Evolutionary conservation across 176 grass and related monocot genomes (phyloP).

Genomic region (Avena insularis): DNA sequence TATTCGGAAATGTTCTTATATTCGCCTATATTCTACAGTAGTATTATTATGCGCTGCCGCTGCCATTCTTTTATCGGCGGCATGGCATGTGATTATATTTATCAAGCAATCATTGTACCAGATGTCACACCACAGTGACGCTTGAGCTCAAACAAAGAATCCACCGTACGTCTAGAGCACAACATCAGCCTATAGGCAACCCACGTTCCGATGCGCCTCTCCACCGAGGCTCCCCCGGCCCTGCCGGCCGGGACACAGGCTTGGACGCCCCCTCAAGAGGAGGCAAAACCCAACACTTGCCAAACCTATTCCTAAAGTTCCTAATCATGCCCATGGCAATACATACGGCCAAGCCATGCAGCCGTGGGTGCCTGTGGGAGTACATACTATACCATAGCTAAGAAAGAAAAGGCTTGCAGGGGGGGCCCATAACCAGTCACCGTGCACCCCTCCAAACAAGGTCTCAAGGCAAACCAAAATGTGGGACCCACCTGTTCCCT

Average conservation of each 20-base stretch:
- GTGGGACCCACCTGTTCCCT: slow-evolving; percentile 56
- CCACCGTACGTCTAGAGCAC: slow-evolving; percentile 1
- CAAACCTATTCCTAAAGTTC: slow-evolving; percentile 10
- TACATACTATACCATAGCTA: slow-evolving; percentile 13
- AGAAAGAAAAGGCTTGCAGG: background rate
- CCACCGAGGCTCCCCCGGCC: background rate
- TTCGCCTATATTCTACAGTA: too few relatives aligned
- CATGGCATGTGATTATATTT: slow-evolving; percentile 1
- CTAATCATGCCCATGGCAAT: slow-evolving; percentile 16
- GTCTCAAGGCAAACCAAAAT: slow-evolving; percentile 60
- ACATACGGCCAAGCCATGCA: slow-evolving; percentile 24
- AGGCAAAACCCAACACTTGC: slow-evolving; percentile 4
- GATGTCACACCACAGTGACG: slow-evolving; percentile 14
- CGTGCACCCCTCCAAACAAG: slow-evolving; percentile 32
- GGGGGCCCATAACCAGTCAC: background rate
- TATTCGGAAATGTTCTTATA: background rate
- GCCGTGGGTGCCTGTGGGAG: background rate
- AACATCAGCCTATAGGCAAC: background rate
- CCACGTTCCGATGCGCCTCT: slow-evolving; percentile 17
- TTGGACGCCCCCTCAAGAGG: background rate
- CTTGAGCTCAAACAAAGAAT: slow-evolving; percentile 33
- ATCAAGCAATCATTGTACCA: slow-evolving; percentile 36
- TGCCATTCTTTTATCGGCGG: background rate
- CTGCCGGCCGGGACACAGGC: background rate
- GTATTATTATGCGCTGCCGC: background rate